Base-by-base conservation (phyloP, 257 asterid species). In the Solanum tacnaense region DNA sequence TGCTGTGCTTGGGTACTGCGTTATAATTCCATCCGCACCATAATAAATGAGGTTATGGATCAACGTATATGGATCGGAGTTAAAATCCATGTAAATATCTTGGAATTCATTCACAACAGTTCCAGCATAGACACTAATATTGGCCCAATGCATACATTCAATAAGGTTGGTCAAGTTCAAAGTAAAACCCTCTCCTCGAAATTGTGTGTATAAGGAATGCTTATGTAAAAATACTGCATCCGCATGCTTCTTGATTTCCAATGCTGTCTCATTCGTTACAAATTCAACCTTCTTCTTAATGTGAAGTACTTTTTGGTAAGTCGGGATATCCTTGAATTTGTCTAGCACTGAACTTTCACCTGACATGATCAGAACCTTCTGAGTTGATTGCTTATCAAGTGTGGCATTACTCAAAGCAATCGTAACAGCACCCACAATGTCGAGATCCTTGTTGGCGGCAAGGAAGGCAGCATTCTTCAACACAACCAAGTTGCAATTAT, bases 31-130 rank as follows among this genome's bases (percentile, higher is more conserved):
- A 88, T 95, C 98, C 0, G 89, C 95, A 23, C 90, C 90, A 44
- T 81, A 92, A 25, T 91, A 67, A 74, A 82, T 9, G 49, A 93
- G 70, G 38, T 98, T 95, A 88, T 90, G 89, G 18, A 96, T 91
- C 91, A 95, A 95, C 9, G 92, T 92, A 58, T 95, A 96, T 29
- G 99, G 99, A 92, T 96, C 98, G 3, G 98, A 89, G 7, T 91
- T 85, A 86, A 92, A 95, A 73, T 96, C 98, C 74, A 96, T 92
- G 10, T 92, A 90, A 58, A 96, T 90, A 92, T 94, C 96, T 58
- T 88, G 90, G 82, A 93, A 96, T 83, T 96, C 99, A 58, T 96
- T 95, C 91, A 88, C 94, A 29, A 96, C 90, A 86, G 89, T 35
- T 49, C 97, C 98, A 20, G 92, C 94, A 34, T 94, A 95, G 5